Evolutionary conservation across 495 filamentous ascomycete species (phyloP), one percentile per base, ranked within the genome.

Genomic region (Bacidia gigantensis): DNA sequence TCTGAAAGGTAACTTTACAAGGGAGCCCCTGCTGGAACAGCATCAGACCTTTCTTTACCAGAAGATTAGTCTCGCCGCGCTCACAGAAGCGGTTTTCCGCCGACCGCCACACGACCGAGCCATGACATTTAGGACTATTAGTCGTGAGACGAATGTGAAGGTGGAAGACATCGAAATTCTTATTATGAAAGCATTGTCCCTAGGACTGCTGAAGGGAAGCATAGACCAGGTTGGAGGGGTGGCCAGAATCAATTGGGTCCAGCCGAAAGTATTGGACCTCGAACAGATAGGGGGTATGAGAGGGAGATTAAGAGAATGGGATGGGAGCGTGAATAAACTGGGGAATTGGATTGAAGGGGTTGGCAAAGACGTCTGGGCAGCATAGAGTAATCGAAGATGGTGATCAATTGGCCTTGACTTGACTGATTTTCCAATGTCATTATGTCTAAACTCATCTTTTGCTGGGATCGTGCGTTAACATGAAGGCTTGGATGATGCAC

Each of bases 211-310:
- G 56, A 77, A 81, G 59, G 92, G 92, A 2, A 90, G 82, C 40
- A 99, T 99, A 56, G 92, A 99, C 68, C 89, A 99, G 72, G 92
- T 97, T 24, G 89, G 84, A 46, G 80, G 88, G 71, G 77, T 97
- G 48, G 92, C 92, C 23, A 77, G 89, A 64, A 95, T 99, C 70
- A 87, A 87, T 63, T 99, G 92, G 92, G 92, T 99, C 39, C 92
- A 99, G 74, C 93, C 92, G 11, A 96, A 96, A 75, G 84, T 92
- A 46, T 67, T 98, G 59, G 92, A 97, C 69, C 86, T 89, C 79
- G 81, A 78, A 64, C 93, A 97, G 75, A 93, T 99, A 58, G 88
- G 88, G 62, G 87, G 81, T 57, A 97, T 99, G 92, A 80, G 86
- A 59, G 73, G 76, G 60, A 69, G 89, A 49, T 68, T 99, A 63